Evolutionary conservation across 2,329 filamentous ascomycete genomes (phyloP).

Genomic region (Dactylellina cionopaga): DNA sequence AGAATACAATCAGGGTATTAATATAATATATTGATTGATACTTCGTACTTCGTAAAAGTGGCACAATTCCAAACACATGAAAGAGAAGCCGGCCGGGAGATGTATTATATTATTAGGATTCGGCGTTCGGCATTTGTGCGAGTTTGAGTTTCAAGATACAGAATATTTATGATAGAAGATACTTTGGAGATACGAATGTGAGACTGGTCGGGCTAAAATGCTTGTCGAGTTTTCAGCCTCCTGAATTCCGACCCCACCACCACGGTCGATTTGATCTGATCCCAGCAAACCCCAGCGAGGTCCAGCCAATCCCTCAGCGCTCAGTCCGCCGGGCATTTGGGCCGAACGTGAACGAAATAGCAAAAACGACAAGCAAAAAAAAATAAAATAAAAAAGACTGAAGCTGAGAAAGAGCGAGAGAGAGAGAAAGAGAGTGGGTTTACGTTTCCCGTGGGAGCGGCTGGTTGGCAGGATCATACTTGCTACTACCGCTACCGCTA

Average conservation of each 20-base stretch:
- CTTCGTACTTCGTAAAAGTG: no score
- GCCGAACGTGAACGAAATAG: neutral
- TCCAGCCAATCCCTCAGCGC: neutral
- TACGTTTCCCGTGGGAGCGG: no score
- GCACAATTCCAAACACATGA: no score
- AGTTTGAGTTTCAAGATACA: no score
- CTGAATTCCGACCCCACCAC: slow-evolving; percentile 27
- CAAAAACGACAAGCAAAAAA: neutral
- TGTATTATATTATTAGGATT: no score
- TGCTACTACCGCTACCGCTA: no score
- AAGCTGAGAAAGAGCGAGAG: neutral
- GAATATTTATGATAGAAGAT: neutral
- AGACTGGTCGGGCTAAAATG: slow-evolving; percentile 8
- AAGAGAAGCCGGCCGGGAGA: no score
- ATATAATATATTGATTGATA: no score
- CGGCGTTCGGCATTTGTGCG: no score
- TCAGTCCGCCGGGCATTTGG: neutral
- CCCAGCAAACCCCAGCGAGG: neutral
- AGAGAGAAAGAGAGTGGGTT: neutral
- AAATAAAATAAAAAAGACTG: neutral
- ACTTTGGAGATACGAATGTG: neutral
- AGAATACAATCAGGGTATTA: no score
- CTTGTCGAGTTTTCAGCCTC: slow-evolving; percentile 33
- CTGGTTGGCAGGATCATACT: slow-evolving; percentile 18
- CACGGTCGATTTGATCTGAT: neutral